phyloP scores from a whole-genome alignment of 2,329 filamentous ascomycete species.

The Trichoderma guizhouense region DNA sequence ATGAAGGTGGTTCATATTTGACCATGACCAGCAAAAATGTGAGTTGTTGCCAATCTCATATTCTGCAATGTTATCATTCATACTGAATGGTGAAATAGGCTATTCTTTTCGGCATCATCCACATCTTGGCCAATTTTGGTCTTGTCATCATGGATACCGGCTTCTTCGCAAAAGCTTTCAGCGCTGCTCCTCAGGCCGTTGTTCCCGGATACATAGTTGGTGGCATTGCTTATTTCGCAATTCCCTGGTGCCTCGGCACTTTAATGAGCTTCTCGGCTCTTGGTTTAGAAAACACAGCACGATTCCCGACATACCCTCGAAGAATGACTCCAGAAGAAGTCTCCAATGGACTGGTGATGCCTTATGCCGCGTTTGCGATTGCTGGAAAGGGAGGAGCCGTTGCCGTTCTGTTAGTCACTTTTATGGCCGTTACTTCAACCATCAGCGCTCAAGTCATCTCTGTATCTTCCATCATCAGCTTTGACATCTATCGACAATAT shows the following conservation, averaged over 20 bases:
- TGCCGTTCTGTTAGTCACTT: slow-evolving; percentile 64
- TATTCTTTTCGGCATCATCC: slow-evolving; percentile 49
- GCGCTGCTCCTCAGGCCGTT: slow-evolving; percentile 43
- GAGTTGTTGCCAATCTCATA: slow-evolving; percentile 12
- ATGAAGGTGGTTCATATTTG: slow-evolving; percentile 51
- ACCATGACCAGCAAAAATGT: slow-evolving; percentile 54
- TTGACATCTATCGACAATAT: slow-evolving; percentile 52
- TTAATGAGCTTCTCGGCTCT: slow-evolving; percentile 48
- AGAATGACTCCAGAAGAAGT: slow-evolving; percentile 60
- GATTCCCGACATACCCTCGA: slow-evolving; percentile 53
- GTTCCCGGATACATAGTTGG: slow-evolving; percentile 53
- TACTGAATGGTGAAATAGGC: slow-evolving; percentile 29
- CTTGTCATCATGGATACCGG: slow-evolving; percentile 51
- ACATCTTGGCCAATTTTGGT: slow-evolving; percentile 48
- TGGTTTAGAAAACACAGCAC: slow-evolving; percentile 42
- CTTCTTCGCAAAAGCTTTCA: slow-evolving; percentile 40
- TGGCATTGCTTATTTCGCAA: slow-evolving; percentile 51
- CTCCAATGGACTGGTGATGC: slow-evolving; percentile 64
- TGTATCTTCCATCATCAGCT: slow-evolving; percentile 51
- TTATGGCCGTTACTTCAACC: slow-evolving; percentile 71
- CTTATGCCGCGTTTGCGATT: slow-evolving; percentile 65
- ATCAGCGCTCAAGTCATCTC: slow-evolving; percentile 52
- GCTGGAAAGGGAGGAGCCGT: slow-evolving; percentile 68
- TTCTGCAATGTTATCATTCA: neutral
- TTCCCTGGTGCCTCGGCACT: slow-evolving; percentile 52